Base-by-base conservation (phyloP, 148 eudicot species). In the Rhododendron kiyosumense region DNA sequence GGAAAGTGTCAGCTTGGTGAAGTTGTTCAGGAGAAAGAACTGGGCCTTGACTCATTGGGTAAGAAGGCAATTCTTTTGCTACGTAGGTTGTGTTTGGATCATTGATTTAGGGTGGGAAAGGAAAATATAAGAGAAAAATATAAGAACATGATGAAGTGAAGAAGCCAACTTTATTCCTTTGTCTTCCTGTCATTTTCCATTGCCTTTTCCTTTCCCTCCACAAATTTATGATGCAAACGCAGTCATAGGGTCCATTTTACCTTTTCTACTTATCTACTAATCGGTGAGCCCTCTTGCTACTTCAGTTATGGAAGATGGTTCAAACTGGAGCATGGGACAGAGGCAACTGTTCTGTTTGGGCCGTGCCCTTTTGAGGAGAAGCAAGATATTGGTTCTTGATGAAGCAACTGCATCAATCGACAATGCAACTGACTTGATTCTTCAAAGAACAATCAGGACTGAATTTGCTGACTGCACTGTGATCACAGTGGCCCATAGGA, bases 271-370 rank as follows among this genome's bases (percentile, higher is more conserved):
- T 32, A 22, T 48, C 24, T 61, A 24, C 11, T 1, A 41, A 65
- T 7, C 5, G 1, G 32, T 61, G 20, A 45, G 18, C 20, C 20
- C 26, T 2, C 48, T 5, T 32, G 63, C 83, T 18, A 61, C 73
- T 83, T 77, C 90, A 96, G 98, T 96, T 89, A 85, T 87, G 79
- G 99, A 96, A 79, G 99, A 96, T 83, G 99, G 99, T 89, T 91
- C 94, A 28, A 96, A 96, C 74, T 95, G 99, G 99, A 96, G 99
- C 92, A 93, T 96, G 99, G 99, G 99, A 77, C 99, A 96, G 86
- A 85, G 97, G 20, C 99, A 96, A 81, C 81, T 96, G 84, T 96
- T 96, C 63, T 96, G 98, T 82, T 88, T 94, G 86, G 99, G 99
- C 0, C 96, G 98, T 11, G 97, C 98, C 76, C 86, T 96, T 81